Percentiles rank a stretch among this genome's conserved stretches.
Evolutionary conservation across 106 monocot species (phyloP).

Genomic region (Vanilla planifolia): DNA sequence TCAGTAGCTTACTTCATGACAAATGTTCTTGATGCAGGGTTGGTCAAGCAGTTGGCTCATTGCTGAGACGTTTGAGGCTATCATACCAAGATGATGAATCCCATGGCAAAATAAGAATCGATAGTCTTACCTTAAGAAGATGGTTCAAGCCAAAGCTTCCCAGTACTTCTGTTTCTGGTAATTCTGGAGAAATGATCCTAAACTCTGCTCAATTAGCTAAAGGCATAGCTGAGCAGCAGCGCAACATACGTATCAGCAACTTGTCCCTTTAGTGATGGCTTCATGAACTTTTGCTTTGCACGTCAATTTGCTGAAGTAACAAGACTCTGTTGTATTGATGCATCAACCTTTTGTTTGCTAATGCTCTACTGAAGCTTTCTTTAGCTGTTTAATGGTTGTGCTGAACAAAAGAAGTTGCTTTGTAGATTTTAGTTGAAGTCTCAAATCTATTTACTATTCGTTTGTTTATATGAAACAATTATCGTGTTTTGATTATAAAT

Average conservation of each 20-base stretch:
- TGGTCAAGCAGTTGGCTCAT: slow-evolving; percentile 67
- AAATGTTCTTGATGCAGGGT: slow-evolving; percentile 34
- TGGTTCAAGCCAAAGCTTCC: slow-evolving; percentile 79
- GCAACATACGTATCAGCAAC: slow-evolving; percentile 57
- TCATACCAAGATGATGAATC: slow-evolving; percentile 68
- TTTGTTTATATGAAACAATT: too few species aligned
- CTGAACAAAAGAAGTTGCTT: too few species aligned
- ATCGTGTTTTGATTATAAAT: too few species aligned
- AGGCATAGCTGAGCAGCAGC: slow-evolving; percentile 76
- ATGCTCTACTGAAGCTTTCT: too few species aligned
- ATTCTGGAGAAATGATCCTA: slow-evolving; percentile 29
- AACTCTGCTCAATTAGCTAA: slow-evolving; percentile 46
- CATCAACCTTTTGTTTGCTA: too few species aligned
- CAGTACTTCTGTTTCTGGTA: slow-evolving; percentile 22
- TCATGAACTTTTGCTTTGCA: too few species aligned
- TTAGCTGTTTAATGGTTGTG: too few species aligned
- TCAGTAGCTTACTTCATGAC: too few species aligned
- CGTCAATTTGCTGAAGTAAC: too few species aligned
- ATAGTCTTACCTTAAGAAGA: slow-evolving; percentile 59
- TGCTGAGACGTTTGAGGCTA: slow-evolving; percentile 74
- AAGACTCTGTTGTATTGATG: too few species aligned
- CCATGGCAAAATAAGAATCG: slow-evolving; percentile 75
- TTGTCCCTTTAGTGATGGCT: slow-evolving; percentile 47
- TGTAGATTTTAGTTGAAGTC: too few species aligned
- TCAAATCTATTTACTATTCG: too few species aligned